phyloP scores from a whole-genome alignment of 768 basidiomycete species.

The Trametes meyenii region DNA sequence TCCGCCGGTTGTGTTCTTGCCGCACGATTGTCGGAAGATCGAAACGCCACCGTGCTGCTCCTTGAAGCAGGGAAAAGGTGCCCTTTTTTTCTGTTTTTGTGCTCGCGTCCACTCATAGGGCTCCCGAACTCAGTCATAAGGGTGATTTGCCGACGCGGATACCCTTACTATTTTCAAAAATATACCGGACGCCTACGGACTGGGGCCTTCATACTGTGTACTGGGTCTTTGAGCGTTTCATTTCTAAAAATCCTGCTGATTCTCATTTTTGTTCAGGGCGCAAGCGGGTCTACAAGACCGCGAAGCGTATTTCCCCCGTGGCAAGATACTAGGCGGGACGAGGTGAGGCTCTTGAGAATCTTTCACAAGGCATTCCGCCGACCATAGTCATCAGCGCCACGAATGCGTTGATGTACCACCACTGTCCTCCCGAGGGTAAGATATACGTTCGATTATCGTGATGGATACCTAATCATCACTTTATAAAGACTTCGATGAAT shows the following conservation, averaged over 20 bases:
- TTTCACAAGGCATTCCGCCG: background rate
- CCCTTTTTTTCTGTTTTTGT: no score
- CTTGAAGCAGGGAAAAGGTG: slow-evolving; percentile 47
- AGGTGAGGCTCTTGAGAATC: slow-evolving; percentile 15
- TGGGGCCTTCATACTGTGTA: slow-evolving; percentile 31
- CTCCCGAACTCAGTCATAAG: slow-evolving; percentile 19
- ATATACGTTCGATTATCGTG: background rate
- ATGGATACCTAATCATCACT: slow-evolving; percentile 49
- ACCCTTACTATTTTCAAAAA: slow-evolving; percentile 25
- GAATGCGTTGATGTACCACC: slow-evolving; percentile 50
- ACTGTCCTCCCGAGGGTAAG: background rate
- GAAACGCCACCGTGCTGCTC: slow-evolving; percentile 44
- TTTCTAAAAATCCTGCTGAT: background rate
- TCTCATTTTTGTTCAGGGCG: slow-evolving; percentile 4
- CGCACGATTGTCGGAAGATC: slow-evolving; percentile 47
- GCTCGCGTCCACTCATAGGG: no score
- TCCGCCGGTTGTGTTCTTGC: slow-evolving; percentile 49
- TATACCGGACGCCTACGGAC: slow-evolving; percentile 51
- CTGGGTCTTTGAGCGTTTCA: background rate
- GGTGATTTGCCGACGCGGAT: slow-evolving; percentile 18
- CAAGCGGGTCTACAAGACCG: slow-evolving; percentile 20
- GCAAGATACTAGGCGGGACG: slow-evolving; percentile 29
- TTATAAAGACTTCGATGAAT: slow-evolving; percentile 68
- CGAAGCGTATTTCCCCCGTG: slow-evolving; percentile 24
- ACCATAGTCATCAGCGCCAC: slow-evolving; percentile 36